Conservation (phyloP, 2,329 filamentous ascomycete genomes). For the Fusarium equiseti region DNA sequence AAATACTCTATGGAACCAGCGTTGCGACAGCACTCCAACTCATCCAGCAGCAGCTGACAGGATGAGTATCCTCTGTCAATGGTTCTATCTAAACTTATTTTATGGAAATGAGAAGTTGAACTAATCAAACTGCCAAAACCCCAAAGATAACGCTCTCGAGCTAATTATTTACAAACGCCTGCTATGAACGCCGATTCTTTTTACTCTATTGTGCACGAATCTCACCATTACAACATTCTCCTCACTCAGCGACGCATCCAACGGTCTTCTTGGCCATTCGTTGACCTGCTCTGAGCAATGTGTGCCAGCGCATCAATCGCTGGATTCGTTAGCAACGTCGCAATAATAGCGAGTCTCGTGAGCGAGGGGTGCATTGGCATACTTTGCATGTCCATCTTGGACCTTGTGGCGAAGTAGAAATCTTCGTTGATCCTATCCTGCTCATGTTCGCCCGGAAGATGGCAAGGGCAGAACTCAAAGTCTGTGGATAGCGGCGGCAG, state of each 20-base stretch:
- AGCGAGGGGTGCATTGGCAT: slow-evolving; percentile 12
- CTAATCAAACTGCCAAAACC: background rate
- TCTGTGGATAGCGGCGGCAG: slow-evolving; percentile 38
- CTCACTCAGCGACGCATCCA: background rate
- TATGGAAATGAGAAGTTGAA: background rate
- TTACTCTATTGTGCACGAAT: background rate
- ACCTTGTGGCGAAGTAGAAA: slow-evolving; percentile 39
- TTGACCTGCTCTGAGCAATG: slow-evolving; percentile 23
- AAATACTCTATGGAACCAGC: background rate
- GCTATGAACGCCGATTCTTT: background rate
- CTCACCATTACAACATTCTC: background rate
- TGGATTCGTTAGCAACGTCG: slow-evolving; percentile 27
- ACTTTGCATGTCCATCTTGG: slow-evolving; percentile 45
- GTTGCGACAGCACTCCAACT: background rate
- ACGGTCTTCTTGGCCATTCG: background rate
- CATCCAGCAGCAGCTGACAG: background rate
- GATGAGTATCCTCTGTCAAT: background rate
- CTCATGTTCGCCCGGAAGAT: slow-evolving; percentile 11
- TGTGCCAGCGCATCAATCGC: slow-evolving; percentile 38
- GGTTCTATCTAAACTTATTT: background rate
- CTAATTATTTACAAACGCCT: background rate
- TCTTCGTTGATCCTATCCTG: slow-evolving; percentile 38
- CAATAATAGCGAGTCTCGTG: background rate
- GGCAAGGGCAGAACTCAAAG: slow-evolving; percentile 45
- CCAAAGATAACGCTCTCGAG: background rate